Percentiles rank a stretch among this genome's conserved stretches.
These are phyloP conservation scores for Thalassiosira profunda DNA, from an alignment of 108 stramenopile genomes.

Conservation along the genomic window DNA sequence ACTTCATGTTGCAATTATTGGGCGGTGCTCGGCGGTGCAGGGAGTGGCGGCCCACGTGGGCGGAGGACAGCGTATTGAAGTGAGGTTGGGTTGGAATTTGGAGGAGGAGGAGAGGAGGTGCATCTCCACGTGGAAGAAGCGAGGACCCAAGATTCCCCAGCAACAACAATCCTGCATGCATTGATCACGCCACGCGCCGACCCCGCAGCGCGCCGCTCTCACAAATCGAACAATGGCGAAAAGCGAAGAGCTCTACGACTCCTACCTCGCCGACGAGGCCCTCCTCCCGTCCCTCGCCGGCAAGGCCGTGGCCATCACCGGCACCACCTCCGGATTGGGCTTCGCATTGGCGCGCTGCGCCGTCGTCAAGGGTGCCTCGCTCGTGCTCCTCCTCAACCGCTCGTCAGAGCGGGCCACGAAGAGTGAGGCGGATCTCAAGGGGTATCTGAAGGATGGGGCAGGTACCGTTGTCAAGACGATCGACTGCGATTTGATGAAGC, in stretches of 20 bases:
- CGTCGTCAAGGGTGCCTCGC: conserved; percentile 41
- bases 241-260: conserved; percentile 21
- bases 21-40: background rate
- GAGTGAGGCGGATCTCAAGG: conserved; percentile 29
- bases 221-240: too few species aligned
- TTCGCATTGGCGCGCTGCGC: conserved; percentile 32
- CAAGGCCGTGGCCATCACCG: conserved; percentile 60
- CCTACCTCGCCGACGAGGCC: conserved; percentile 14
- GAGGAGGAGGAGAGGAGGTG: too few species aligned
- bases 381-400: conserved; percentile 55
- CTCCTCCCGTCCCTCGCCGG: conserved; percentile 42
- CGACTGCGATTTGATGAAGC: conserved; percentile 50
- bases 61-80: too few species aligned
- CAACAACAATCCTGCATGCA: too few species aligned
- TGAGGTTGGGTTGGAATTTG: too few species aligned
- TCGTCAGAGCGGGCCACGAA: conserved; percentile 42
- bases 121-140: too few species aligned
- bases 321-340: conserved; percentile 48
- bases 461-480: conserved; percentile 37
- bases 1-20: conserved; percentile 8
- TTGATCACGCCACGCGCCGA: too few species aligned
- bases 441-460: conserved; percentile 4
- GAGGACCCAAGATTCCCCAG: too few species aligned
- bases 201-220: too few species aligned
- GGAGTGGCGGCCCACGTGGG: background rate